Evolutionary conservation across 768 basidiomycete species (phyloP).

Genomic region (Suillus discolor): DNA sequence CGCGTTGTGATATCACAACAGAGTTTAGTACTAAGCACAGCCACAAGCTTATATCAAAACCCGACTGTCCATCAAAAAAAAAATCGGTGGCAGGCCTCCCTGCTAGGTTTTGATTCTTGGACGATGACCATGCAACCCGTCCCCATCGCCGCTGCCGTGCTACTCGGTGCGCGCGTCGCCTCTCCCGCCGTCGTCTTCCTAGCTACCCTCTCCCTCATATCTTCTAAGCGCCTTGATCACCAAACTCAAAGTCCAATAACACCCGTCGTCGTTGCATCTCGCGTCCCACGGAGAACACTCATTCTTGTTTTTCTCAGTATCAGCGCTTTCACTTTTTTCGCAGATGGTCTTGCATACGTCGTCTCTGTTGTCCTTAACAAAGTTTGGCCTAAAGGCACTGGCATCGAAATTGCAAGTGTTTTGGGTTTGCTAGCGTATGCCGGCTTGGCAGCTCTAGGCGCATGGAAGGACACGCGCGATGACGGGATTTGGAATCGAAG

Average conservation of each 20-base stretch:
- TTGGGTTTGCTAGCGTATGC: constrained; percentile 71
- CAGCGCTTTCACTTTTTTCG: constrained; percentile 69
- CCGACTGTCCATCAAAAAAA: background rate
- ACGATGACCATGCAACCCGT: background rate
- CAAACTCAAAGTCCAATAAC: constrained; percentile 63
- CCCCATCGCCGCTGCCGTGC: constrained; percentile 31
- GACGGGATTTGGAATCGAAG: constrained; percentile 67
- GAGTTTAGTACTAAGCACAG: background rate
- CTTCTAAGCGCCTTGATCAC: constrained; percentile 48
- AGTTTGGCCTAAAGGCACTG: constrained; percentile 63
- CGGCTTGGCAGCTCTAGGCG: constrained; percentile 72
- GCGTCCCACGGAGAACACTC: constrained; percentile 71
- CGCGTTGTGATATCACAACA: background rate
- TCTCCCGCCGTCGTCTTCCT: constrained; percentile 71
- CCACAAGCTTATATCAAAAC: constrained; percentile 3
- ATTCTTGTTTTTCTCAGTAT: constrained; percentile 76
- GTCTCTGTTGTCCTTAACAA: constrained; percentile 64
- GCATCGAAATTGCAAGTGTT: constrained; percentile 67
- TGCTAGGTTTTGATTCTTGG: background rate
- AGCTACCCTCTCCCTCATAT: constrained; percentile 60
- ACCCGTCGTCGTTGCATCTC: constrained; percentile 71
- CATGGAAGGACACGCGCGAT: constrained; percentile 78
- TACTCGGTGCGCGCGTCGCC: constrained; percentile 62
- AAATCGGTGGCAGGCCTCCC: background rate
- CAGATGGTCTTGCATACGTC: constrained; percentile 77